Base-by-base conservation (phyloP, 768 basidiomycete genomes). In the Tylopilus balloui region DNA sequence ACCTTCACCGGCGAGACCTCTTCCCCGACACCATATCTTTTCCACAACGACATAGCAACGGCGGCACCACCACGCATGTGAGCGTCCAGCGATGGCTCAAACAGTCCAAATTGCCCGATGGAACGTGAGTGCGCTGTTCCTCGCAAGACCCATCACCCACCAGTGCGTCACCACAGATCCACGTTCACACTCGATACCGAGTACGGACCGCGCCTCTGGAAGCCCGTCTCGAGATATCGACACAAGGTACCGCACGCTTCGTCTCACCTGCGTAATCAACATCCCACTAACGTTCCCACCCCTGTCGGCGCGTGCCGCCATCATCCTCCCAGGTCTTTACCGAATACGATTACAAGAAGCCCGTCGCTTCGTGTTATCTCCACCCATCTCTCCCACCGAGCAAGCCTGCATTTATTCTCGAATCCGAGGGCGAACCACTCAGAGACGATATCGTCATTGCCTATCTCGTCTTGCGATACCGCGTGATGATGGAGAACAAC, bases 361-460 rank as follows among this genome's bases (percentile, higher is more conserved):
- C 59, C 1, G 27, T 66, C 17, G 65, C 66, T 1, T 55, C 52
- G 12, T 66, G 56, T 46, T 47, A 55, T 39, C 51, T 62, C 27
- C 42, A 60, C 10, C 40, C 21, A 8, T 40, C 51, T 1, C 41
- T 45, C 24, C 34, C 52, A 4, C 15, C 12, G 1, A 23, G n/a
- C 15, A 47, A 51, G 20, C 67, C 62, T 0, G 61, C 59, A 2
- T 48, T 67, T 24, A 12, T 61, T 23, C 39, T 68, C 14, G 55
- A 64, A 27, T 50, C 51, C 7, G 23, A 35, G 14, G 60, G 58
- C 3, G 65, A 67, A 44, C 60, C 60, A 4, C 47, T 67, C 12
- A 51, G 65, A 21, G 67, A 67, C n/a, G 67, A 64, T 7, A 53
- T 68, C 31, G 47, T 63, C 12, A 49, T 68, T 14, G 58, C 55